Evolutionary conservation across 805 yeast genomes (phyloP).

Genomic region (Saccharomyces jurei): DNA sequence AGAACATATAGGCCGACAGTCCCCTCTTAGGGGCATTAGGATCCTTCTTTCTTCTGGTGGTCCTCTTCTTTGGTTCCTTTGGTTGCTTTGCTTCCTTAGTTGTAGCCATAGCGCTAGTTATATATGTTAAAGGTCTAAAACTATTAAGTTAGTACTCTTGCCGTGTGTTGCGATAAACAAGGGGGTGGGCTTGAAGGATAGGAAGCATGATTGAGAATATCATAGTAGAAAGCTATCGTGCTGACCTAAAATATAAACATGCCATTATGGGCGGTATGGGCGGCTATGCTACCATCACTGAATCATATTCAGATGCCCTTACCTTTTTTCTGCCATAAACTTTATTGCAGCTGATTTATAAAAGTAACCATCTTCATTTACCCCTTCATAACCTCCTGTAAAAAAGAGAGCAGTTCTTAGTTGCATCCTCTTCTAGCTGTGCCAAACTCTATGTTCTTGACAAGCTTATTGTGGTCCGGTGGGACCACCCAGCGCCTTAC

Average conservation of each 20-base stretch:
- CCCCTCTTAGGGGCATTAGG: conserved; percentile 99
- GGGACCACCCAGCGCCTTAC: background rate
- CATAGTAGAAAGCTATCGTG: background rate
- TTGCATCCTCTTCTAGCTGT: background rate
- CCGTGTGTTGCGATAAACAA: background rate
- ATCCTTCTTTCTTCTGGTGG: conserved; percentile 50
- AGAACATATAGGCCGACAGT: conserved; percentile 96
- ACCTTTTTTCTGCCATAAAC: background rate
- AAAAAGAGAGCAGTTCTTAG: background rate
- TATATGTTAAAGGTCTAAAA: background rate
- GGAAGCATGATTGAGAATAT: background rate
- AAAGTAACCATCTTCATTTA: background rate
- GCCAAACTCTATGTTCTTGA: background rate
- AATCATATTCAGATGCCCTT: background rate
- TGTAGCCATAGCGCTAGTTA: conserved; percentile 43
- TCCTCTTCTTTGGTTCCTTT: conserved; percentile 50
- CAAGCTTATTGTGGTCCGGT: background rate
- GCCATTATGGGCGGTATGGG: background rate
- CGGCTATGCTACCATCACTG: background rate
- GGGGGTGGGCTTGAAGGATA: background rate
- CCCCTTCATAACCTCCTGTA: background rate
- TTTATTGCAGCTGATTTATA: background rate
- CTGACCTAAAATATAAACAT: background rate
- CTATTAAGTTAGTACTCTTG: conserved; percentile 1
- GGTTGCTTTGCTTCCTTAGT: conserved; percentile 75